Base-by-base conservation (phyloP, 2,329 filamentous ascomycete genomes). In the Cercospora sp. region DNA sequence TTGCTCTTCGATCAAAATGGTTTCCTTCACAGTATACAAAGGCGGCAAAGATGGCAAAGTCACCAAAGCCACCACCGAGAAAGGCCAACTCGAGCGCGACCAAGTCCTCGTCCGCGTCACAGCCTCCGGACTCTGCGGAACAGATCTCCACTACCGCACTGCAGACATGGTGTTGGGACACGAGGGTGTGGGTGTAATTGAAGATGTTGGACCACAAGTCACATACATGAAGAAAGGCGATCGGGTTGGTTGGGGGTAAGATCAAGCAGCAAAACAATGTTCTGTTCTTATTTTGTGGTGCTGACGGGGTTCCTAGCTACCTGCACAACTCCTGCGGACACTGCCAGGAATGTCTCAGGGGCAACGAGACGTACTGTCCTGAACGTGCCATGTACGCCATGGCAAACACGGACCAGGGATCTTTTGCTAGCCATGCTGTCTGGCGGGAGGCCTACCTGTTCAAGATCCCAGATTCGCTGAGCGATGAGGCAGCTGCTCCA, bases 71-170 rank as follows among this genome's bases (percentile, higher is more conserved):
- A 81, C 80, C 60, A 86, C 84, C 53, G 82, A 73, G 57, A 83
- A 81, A 68, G 79, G 79, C 31, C 80, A 84, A 16, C 77, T 87
- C 51, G 75, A 73, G 1, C 79, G 80, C 61, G 84, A 88, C 77
- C 81, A 90, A 68, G 88, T 91, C 62, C 82, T 89, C 30, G 76
- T 91, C 75, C 84, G 84, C 65, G 82, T 91, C 69, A 91, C 88
- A 16, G 87, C 88, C 67, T 89, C 88, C 2, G 89, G 90, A 31
- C 81, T 91, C 62, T 91, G 90, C 77, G 88, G 87, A 60, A 91
- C 89, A 74, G 78, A 80, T 68, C 72, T 78, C 6, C 78, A 80
- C 69, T 80, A 76, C 65, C 65, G 70, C 23, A 62, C 60, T 5
- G 53, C 64, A 40, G 82, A 82, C 71, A 83, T 84, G 77, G 82